These are phyloP conservation scores for Canavalia ensiformis DNA, from an alignment of 306 rosid species.

Conservation along the genomic window DNA sequence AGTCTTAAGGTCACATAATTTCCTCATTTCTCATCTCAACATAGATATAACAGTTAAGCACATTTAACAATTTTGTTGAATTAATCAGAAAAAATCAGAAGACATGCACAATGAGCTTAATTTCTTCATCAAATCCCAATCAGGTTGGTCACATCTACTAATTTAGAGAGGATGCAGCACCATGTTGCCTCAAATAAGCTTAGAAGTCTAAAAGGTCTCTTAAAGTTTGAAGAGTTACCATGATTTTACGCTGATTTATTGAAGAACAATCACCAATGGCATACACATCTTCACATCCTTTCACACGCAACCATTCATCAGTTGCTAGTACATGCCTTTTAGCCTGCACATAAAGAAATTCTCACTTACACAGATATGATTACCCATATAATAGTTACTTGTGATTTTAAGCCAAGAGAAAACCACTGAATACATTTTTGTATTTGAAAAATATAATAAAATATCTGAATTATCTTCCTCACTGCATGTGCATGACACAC, in stretches of 20 bases:
- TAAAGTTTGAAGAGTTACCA: constrained; percentile 64
- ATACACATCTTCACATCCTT: constrained; percentile 73
- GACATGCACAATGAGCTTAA: constrained; percentile 22
- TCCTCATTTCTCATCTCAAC: constrained; percentile 11
- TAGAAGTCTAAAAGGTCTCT: constrained; percentile 19
- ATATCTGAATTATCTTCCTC: constrained; percentile 27
- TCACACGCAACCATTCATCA: constrained; percentile 91
- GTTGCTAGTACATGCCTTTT: constrained; percentile 77
- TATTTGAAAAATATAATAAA: constrained; percentile 6
- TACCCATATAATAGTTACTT: constrained; percentile 15
- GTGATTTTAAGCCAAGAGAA: constrained; percentile 28
- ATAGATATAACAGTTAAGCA: constrained; percentile 14
- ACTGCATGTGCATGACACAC: background rate
- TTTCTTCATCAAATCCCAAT: constrained; percentile 26
- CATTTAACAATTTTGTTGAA: background rate
- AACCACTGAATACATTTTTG: background rate
- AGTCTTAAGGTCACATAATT: constrained; percentile 5
- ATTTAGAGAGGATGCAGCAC: constrained; percentile 22
- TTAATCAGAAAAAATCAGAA: constrained; percentile 33
- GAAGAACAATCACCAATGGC: constrained; percentile 96
- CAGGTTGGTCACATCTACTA: constrained; percentile 18
- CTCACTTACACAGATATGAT: constrained; percentile 18
- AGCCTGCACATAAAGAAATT: constrained; percentile 61
- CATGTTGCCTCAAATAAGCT: constrained; percentile 9
- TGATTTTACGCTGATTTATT: constrained; percentile 86